These are phyloP conservation scores for Vicia faba DNA, from an alignment of 306 rosid genomes.

Conservation along the genomic window DNA sequence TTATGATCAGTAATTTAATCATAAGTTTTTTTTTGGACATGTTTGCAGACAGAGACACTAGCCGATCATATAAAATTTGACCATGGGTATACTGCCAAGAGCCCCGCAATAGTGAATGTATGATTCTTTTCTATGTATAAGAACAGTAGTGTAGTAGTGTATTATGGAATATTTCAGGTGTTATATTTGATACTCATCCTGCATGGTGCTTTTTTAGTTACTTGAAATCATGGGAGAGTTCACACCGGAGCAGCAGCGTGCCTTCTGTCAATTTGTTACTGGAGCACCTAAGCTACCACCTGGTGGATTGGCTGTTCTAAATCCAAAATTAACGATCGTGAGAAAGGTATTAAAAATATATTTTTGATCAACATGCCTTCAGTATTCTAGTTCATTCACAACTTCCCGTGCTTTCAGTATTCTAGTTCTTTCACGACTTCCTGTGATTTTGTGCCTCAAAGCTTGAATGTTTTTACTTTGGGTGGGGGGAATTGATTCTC, in stretches of 20 bases:
- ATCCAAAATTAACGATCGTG: slow-evolving; percentile 93
- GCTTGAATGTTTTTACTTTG: neutral
- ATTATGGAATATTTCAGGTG: slow-evolving; percentile 10
- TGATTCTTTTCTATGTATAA: slow-evolving; percentile 24
- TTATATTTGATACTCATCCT: slow-evolving; percentile 25
- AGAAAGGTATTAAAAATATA: slow-evolving; percentile 66
- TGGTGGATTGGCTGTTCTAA: slow-evolving; percentile 90
- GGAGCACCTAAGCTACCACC: slow-evolving; percentile 98
- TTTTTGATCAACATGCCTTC: neutral
- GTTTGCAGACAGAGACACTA: slow-evolving; percentile 81
- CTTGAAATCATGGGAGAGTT: slow-evolving; percentile 47
- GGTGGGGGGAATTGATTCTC: neutral
- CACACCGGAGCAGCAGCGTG: slow-evolving; percentile 86
- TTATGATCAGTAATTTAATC: neutral
- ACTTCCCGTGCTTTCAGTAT: neutral
- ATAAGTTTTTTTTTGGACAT: neutral
- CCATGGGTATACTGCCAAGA: slow-evolving; percentile 97
- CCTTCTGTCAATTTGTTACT: slow-evolving; percentile 97
- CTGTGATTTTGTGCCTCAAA: neutral
- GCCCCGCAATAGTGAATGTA: slow-evolving; percentile 93
- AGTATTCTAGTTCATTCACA: too few species aligned
- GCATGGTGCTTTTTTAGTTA: slow-evolving; percentile 31
- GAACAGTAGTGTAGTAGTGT: slow-evolving; percentile 19
- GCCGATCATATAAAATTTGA: slow-evolving; percentile 95
- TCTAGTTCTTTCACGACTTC: neutral